These are phyloP conservation scores for Apocynum venetum DNA, from an alignment of 257 asterid species.

Conservation along the genomic window DNA sequence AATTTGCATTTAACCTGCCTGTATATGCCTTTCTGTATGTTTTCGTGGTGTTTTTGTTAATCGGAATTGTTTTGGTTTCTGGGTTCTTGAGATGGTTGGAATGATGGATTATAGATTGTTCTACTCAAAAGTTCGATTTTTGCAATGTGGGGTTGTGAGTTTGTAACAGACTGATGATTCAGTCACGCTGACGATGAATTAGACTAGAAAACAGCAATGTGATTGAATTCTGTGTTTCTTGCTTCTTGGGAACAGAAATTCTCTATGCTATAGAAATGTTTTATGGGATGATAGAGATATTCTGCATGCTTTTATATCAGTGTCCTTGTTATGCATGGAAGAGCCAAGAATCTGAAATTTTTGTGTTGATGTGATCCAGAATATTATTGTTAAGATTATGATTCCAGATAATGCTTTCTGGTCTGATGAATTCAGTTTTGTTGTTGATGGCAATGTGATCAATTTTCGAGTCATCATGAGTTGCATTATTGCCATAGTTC, in stretches of 20 bases:
- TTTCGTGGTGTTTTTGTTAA: neutral
- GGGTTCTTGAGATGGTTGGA: slow-evolving; percentile 3
- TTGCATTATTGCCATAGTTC: neutral
- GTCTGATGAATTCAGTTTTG: neutral
- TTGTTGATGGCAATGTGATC: neutral
- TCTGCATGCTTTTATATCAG: neutral
- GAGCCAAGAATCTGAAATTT: neutral
- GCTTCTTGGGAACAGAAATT: neutral
- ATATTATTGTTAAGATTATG: neutral
- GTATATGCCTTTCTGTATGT: neutral
- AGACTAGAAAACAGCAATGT: neutral
- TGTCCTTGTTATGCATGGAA: neutral
- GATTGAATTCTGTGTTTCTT: neutral
- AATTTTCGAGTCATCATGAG: neutral
- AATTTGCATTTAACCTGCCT: neutral
- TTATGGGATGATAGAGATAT: neutral
- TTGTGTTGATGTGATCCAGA: neutral
- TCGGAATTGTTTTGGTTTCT: neutral
- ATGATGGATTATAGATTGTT: neutral
- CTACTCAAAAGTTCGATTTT: neutral
- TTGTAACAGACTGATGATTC: neutral
- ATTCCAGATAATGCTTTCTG: neutral
- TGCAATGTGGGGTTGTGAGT: neutral
- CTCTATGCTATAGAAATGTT: slow-evolving; percentile 4
- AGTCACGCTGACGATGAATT: neutral